Percentiles rank a stretch among this genome's conserved stretches.
phyloP scores from a whole-genome alignment of 2,329 filamentous ascomycete genomes.

The Dendryphion nanum region DNA sequence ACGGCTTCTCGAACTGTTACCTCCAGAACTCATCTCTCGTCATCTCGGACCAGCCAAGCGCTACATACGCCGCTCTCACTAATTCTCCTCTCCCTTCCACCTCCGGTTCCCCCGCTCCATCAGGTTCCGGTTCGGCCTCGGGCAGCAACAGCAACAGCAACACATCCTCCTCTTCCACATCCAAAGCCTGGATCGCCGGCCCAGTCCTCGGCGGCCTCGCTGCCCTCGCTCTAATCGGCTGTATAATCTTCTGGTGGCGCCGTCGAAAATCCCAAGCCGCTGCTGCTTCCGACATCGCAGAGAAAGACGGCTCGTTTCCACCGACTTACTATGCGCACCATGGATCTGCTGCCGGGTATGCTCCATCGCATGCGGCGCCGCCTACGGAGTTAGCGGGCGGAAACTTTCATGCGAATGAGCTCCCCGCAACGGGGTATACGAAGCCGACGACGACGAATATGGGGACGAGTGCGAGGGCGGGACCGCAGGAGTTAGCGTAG shows the following conservation, averaged over 20 bases:
- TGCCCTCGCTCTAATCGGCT: slow-evolving; percentile 14
- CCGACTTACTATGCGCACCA: not conserved
- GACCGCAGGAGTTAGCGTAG: too few species aligned
- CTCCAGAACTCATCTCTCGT: slow-evolving; percentile 29
- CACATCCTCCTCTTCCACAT: not conserved
- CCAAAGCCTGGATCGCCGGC: slow-evolving; percentile 30
- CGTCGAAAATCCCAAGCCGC: slow-evolving; percentile 6
- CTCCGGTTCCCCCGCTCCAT: not conserved
- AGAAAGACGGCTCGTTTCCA: not conserved
- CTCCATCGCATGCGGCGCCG: not conserved
- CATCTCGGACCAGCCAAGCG: slow-evolving; percentile 13
- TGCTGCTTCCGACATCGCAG: too few species aligned
- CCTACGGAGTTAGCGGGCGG: not conserved
- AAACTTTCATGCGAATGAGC: too few species aligned
- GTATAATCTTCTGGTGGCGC: slow-evolving; percentile 17
- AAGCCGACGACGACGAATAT: too few species aligned
- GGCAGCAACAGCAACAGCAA: not conserved
- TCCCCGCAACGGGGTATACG: too few species aligned
- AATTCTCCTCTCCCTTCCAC: slow-evolving; percentile 1
- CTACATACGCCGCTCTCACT: slow-evolving; percentile 22
- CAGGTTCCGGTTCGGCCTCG: not conserved
- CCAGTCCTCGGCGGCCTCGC: slow-evolving; percentile 22
- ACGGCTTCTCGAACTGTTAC: slow-evolving; percentile 33
- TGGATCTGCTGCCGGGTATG: not conserved
- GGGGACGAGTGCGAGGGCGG: too few species aligned